Evolutionary conservation across 1,284 basidiomycete genomes (phyloP), one percentile per base, ranked within the genome.

Genomic region (Marasmius sp.): DNA sequence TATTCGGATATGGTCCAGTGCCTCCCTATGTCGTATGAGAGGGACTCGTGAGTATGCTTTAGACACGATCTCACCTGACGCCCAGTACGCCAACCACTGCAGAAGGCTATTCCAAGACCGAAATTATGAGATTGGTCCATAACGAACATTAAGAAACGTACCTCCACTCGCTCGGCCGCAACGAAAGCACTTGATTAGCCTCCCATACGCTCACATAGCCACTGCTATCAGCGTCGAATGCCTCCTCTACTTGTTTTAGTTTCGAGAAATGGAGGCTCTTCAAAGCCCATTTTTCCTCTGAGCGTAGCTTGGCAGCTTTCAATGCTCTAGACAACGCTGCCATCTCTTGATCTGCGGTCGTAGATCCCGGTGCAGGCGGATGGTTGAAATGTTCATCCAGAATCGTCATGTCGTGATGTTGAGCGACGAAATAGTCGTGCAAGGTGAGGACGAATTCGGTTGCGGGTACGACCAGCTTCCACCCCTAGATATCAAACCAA

Each of bases 81-180:
- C 58, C 64, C 64, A 65, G 51, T 59, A 64, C 37, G 63, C 63
- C 20, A 62, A 36, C 63, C 63, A 64, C 43, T 62, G 58, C 6
- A 61, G 45, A 34, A 64, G 54, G 37, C 60, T 64, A 22, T 37
- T 47, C n/a, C 22, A 43, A 11, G 34, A 11, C 54, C 12, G 34
- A 34, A 34, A 34, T 41, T 38, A 14, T 10, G 50, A 27, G 9
- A 11, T 22, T 50, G 11, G 20, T 2, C 9, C 2, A 16, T 27
- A 51, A 27, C 43, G 18, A 41, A 53, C 9, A 53, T 54, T 6
- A 18, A 22, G 1, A 12, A 38, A 22, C 58, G 38, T 33, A 59
- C 61, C 61, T 62, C 61, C 58, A 63, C 7, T 34, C 59, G n/a
- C 53, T 38, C 16, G 62, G 59, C 14, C 55, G 22, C 20, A 58